Evolutionary conservation across 805 yeast species (phyloP).

Genomic region (Pichia cabralensis): DNA sequence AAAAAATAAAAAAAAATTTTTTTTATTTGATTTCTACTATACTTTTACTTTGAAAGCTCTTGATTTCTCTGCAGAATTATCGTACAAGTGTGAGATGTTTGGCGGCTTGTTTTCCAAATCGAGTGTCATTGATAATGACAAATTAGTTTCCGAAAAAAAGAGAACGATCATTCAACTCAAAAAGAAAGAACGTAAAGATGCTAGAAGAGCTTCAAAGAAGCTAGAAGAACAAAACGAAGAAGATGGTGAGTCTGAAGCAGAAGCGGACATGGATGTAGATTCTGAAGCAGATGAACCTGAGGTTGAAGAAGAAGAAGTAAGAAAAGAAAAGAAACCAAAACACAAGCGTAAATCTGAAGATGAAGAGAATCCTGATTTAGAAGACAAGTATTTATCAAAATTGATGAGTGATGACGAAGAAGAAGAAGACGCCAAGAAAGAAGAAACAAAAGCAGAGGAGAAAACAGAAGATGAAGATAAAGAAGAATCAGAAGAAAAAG

Average conservation of each 20-base stretch:
- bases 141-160: conserved; percentile 20
- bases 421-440: conserved; percentile 12
- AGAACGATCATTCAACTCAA: conserved; percentile 11
- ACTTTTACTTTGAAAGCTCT: too few relatives aligned
- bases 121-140: conserved; percentile 35
- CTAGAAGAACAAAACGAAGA: conserved; percentile 15
- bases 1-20: too few relatives aligned
- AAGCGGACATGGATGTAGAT: conserved; percentile 19
- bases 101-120: conserved; percentile 28
- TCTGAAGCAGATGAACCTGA: conserved; percentile 20
- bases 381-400: conserved; percentile 13
- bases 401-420: conserved; percentile 21
- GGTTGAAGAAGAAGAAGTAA: conserved; percentile 20
- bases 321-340: conserved; percentile 15
- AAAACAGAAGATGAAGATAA: conserved; percentile 15
- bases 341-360: conserved; percentile 5
- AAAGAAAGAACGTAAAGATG: conserved; percentile 8
- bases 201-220: conserved; percentile 16
- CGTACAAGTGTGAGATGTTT: too few relatives aligned
- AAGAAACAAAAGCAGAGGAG: conserved; percentile 2
- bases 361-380: conserved; percentile 10
- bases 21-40: neutral
- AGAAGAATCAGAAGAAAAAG: conserved; percentile 13
- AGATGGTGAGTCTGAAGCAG: conserved; percentile 15
- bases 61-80: too few relatives aligned